Conservation (phyloP, 108 stramenopile species). For the Skeletonema menzelii region DNA sequence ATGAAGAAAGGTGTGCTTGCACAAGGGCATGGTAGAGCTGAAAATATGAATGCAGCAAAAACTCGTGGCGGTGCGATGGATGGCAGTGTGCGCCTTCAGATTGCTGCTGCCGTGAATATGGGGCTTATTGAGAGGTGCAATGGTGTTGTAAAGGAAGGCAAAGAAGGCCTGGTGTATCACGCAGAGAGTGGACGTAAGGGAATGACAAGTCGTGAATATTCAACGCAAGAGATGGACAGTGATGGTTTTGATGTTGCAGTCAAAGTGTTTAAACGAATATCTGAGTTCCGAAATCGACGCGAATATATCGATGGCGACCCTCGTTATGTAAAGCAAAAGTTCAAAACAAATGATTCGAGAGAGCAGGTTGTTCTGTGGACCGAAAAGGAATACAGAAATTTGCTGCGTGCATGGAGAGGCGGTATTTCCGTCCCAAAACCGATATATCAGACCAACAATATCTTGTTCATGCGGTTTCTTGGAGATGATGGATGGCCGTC, state of each 20-base stretch:
- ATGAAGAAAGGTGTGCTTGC: slow-evolving; percentile 75
- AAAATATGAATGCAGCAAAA: slow-evolving; percentile 53
- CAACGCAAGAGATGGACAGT: slow-evolving; percentile 19
- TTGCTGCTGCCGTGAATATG: slow-evolving; percentile 67
- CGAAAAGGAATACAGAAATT: slow-evolving; percentile 86
- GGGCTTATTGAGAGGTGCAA: slow-evolving; percentile 69
- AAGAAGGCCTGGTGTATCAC: slow-evolving; percentile 83
- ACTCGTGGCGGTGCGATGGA: slow-evolving; percentile 77
- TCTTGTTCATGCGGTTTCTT: slow-evolving; percentile 81
- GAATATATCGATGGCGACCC: slow-evolving; percentile 79
- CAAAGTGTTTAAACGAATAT: slow-evolving; percentile 84
- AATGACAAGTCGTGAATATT: not conserved
- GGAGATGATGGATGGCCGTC: slow-evolving; percentile 85
- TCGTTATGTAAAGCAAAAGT: slow-evolving; percentile 54
- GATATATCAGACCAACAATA: slow-evolving; percentile 65
- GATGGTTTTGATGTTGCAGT: slow-evolving; percentile 77
- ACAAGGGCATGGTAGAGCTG: slow-evolving; percentile 72
- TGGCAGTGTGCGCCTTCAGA: slow-evolving; percentile 55
- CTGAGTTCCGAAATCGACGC: slow-evolving; percentile 64
- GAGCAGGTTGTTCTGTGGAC: slow-evolving; percentile 77
- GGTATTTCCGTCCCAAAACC: slow-evolving; percentile 75
- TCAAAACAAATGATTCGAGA: slow-evolving; percentile 39
- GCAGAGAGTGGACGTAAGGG: slow-evolving; percentile 50
- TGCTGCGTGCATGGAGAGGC: slow-evolving; percentile 64
- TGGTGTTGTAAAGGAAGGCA: slow-evolving; percentile 83